Evolutionary conservation across 352 stramenopile genomes (phyloP).

Genomic region (Globisporangium splendens): DNA sequence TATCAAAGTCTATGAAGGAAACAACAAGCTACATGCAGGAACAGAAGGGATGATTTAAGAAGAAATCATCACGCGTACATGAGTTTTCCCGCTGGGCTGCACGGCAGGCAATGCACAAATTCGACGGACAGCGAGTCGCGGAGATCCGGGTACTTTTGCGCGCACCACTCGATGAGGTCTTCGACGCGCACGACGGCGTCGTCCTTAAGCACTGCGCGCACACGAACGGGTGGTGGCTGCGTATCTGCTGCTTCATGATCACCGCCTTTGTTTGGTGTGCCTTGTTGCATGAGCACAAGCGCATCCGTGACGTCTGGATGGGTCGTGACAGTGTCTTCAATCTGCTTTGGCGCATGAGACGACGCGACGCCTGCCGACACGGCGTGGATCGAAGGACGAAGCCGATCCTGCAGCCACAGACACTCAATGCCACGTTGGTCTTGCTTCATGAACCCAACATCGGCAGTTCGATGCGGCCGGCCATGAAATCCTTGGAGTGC

Average conservation of each 20-base stretch:
- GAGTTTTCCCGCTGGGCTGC: slow-evolving; percentile 81
- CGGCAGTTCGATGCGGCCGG: slow-evolving; percentile 47
- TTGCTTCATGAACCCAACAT: slow-evolving; percentile 33
- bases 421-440: slow-evolving; percentile 25
- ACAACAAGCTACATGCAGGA: not conserved
- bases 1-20: not conserved
- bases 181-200: slow-evolving; percentile 16
- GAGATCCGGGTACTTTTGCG: slow-evolving; percentile 29
- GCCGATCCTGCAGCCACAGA: slow-evolving; percentile 66
- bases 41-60: not conserved
- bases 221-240: slow-evolving; percentile 18
- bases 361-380: slow-evolving; percentile 27
- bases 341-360: slow-evolving; percentile 25
- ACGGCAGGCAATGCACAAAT: slow-evolving; percentile 61
- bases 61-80: slow-evolving; percentile 55
- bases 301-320: slow-evolving; percentile 53
- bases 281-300: slow-evolving; percentile 44
- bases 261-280: not conserved
- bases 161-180: slow-evolving; percentile 37
- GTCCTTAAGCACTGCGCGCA: slow-evolving; percentile 34
- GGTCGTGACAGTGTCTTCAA: slow-evolving; percentile 33
- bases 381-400: slow-evolving; percentile 39
- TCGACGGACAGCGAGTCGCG: slow-evolving; percentile 41
- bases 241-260: not conserved
- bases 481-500: slow-evolving; percentile 39